These are phyloP conservation scores for Salix suchowensis DNA, from an alignment of 345 rosid genomes.

Conservation along the genomic window DNA sequence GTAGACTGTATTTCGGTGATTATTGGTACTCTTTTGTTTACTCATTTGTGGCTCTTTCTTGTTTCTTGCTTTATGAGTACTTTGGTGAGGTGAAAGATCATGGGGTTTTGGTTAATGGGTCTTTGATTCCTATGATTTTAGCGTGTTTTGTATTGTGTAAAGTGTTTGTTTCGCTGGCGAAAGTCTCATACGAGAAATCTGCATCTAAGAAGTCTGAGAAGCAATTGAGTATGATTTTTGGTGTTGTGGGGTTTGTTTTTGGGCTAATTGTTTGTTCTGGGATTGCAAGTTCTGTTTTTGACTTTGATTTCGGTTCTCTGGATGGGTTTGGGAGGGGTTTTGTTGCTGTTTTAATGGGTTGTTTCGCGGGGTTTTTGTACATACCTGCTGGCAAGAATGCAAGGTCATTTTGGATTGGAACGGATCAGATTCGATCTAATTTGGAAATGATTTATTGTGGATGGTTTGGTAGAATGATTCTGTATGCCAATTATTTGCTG, in stretches of 20 bases:
- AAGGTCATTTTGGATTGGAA: conserved; percentile 85
- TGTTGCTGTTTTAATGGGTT: conserved; percentile 54
- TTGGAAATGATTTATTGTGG: conserved; percentile 70
- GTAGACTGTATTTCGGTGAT: conserved; percentile 60
- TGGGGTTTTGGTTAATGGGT: conserved; percentile 53
- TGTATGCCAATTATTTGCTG: conserved; percentile 44
- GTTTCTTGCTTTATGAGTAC: conserved; percentile 44
- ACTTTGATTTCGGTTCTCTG: conserved; percentile 53
- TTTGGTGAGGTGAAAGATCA: conserved; percentile 24
- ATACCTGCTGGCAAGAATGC: conserved; percentile 76
- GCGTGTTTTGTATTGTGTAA: conserved; percentile 45
- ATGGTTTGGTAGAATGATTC: conserved; percentile 64
- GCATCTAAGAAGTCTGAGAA: conserved; percentile 83
- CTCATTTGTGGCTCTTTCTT: conserved; percentile 42
- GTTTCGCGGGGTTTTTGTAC: conserved; percentile 54
- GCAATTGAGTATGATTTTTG: conserved; percentile 50
- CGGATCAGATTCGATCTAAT: conserved; percentile 71
- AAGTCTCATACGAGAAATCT: conserved; percentile 69
- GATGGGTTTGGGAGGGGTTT: conserved; percentile 50
- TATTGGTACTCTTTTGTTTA: conserved; percentile 45
- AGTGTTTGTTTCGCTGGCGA: conserved; percentile 41
- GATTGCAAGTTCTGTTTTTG: conserved; percentile 38
- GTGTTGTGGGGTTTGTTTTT: conserved; percentile 50
- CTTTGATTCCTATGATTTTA: conserved; percentile 51
- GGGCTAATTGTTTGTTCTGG: conserved; percentile 55